Base-by-base conservation (phyloP, 164 flowering plant genomes). In the Magnolia sinica region DNA sequence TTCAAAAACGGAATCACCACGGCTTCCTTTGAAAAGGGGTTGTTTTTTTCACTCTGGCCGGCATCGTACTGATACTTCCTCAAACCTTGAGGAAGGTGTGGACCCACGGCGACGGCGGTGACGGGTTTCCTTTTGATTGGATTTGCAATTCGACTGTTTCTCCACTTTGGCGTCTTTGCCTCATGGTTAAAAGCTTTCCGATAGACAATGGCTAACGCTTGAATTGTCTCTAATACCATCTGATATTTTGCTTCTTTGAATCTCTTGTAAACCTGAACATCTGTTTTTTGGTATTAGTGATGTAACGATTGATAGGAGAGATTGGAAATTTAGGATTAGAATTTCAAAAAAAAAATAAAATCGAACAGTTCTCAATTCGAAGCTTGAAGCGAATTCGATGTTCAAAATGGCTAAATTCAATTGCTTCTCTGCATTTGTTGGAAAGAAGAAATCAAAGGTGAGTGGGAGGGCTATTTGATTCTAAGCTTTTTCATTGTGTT, bases 151-250 rank as follows among this genome's bases (percentile, higher is more conserved):
- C 69, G 59, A 23, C 59, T 14, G 31, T n/a, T 29, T 52, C 66
- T 29, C 78, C 37, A 64, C 84, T 88, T 83, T 83, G 89, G 90
- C 77, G 85, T 16, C 86, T 89, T 76, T 75, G 31, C 67, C 64
- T 76, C 64, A 50, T 27, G 72, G 64, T 73, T n/a, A 73, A 66
- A 73, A 76, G 76, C 31, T 72, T 18, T 55, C 98, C 97, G 4
- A 77, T 92, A 79, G 98, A 92, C 82, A 91, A 91, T 74, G 98
- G 94, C 92, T 91, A 87, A 91, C 75, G 50, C 75, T 71, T 76
- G 77, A 68, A 78, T 66, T 10, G 18, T 9, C 24, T 20, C 29
- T 59, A 7, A 63, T 50, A 61, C 2, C 24, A 70, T 65, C 27
- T 64, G 20, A 51, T 55, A 4, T 55, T 16, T 37, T 2, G 63